Evolutionary conservation across 805 yeast species (phyloP).

Genomic region (Saccharomycopsis lassenensis): DNA sequence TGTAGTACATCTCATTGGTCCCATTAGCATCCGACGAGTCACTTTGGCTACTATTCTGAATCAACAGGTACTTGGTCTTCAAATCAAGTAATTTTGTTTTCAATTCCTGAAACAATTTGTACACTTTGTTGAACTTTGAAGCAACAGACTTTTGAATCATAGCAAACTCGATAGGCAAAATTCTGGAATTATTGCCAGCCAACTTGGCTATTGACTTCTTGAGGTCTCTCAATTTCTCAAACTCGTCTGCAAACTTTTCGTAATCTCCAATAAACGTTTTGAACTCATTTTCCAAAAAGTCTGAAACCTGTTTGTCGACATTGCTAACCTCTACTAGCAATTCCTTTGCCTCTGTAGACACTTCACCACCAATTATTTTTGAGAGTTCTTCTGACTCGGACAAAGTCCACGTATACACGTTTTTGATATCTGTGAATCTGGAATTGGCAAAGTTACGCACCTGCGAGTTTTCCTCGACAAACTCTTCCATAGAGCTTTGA

Average conservation of each 20-base stretch:
- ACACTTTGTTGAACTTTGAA: not conserved
- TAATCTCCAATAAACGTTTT: constrained; percentile 31
- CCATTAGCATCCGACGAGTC: no score
- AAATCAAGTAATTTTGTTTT: constrained; percentile 2
- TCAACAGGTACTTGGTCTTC: constrained; percentile 10
- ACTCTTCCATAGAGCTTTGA: constrained; percentile 1
- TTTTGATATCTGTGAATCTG: constrained; percentile 1
- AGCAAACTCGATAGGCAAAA: constrained; percentile 6
- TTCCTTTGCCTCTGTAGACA: not conserved
- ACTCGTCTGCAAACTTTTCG: constrained; percentile 38
- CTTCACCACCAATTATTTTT: not conserved
- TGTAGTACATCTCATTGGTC: no score
- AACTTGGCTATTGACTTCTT: not conserved
- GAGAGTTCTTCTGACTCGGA: constrained; percentile 3
- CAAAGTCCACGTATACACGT: constrained; percentile 11
- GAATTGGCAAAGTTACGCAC: not conserved
- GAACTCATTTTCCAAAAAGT: not conserved
- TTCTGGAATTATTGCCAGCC: not conserved
- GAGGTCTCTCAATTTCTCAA: constrained; percentile 41
- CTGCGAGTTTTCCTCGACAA: constrained; percentile 7
- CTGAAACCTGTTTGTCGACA: not conserved
- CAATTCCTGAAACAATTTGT: constrained; percentile 1
- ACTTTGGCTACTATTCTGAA: no score
- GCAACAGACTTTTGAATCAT: constrained; percentile 1
- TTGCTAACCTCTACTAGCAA: not conserved